Evolutionary conservation across 2,329 filamentous ascomycete genomes (phyloP).

Genomic region (Fusarium luffae): DNA sequence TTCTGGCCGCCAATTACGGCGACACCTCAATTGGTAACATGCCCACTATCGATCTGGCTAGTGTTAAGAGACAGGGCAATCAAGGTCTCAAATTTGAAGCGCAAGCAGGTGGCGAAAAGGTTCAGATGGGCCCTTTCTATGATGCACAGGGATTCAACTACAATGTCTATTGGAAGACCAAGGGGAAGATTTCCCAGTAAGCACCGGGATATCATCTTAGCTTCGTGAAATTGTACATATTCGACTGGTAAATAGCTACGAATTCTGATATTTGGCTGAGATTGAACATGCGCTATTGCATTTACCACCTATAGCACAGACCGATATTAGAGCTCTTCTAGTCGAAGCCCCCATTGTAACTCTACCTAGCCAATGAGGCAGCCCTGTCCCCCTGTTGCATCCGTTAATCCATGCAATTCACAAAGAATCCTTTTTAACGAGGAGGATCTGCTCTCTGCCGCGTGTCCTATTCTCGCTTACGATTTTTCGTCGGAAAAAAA

Average conservation of each 20-base stretch:
- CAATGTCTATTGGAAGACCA: constrained; percentile 54
- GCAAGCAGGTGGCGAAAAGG: constrained; percentile 45
- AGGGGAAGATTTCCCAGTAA: constrained; percentile 12
- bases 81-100: constrained; percentile 49
- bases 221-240: neutral
- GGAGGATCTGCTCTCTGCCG: neutral
- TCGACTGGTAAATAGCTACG: neutral
- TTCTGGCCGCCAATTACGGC: constrained; percentile 60
- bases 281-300: neutral
- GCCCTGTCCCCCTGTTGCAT: neutral
- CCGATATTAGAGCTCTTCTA: neutral
- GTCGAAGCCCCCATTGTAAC: neutral
- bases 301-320: neutral
- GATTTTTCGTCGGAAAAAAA: neutral
- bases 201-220: neutral
- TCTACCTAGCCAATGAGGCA: neutral
- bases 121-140: constrained; percentile 54
- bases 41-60: constrained; percentile 48
- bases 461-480: neutral
- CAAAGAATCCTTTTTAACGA: neutral
- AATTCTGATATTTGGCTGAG: neutral
- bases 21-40: constrained; percentile 36
- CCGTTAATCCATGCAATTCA: neutral
- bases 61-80: constrained; percentile 40
- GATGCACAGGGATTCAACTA: constrained; percentile 57